Percentiles rank a stretch among this genome's conserved stretches.
Evolutionary conservation across 1,284 basidiomycete species (phyloP).

Genomic region (Xerocomus minutiporus): DNA sequence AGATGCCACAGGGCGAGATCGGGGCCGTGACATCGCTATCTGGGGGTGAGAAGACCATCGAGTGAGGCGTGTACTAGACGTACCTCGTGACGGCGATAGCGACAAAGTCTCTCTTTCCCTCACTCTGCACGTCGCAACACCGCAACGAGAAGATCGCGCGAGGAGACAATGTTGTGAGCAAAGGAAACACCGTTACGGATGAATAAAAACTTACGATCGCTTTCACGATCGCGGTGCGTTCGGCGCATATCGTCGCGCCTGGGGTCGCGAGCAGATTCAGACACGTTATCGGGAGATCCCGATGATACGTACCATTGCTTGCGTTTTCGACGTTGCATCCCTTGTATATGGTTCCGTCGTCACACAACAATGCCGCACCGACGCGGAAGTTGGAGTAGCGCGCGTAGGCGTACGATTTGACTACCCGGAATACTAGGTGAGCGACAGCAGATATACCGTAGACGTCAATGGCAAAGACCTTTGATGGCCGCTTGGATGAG

Average conservation of each 20-base stretch:
- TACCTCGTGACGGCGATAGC: constrained; percentile 75
- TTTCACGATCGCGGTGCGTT: constrained; percentile 84
- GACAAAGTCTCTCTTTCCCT: constrained; percentile 64
- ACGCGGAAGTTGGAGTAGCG: constrained; percentile 88
- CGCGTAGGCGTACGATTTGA: constrained; percentile 56
- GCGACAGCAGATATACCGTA: not conserved
- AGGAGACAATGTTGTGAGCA: no score
- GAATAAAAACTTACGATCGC: constrained; percentile 58
- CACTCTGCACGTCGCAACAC: constrained; percentile 53
- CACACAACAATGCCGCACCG: constrained; percentile 74
- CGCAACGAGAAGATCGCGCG: no score
- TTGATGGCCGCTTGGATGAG: constrained; percentile 20
- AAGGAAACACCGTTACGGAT: not conserved
- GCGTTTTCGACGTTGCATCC: constrained; percentile 93
- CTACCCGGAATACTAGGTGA: constrained; percentile 29
- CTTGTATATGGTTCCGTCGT: constrained; percentile 68
- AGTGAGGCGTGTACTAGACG: constrained; percentile 3
- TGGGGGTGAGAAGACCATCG: not conserved
- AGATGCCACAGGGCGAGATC: constrained; percentile 85
- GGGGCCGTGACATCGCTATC: constrained; percentile 57
- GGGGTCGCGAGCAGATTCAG: not conserved
- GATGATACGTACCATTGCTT: constrained; percentile 61
- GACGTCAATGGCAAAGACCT: constrained; percentile 8
- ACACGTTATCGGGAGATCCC: not conserved
- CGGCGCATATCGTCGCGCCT: constrained; percentile 83